phyloP scores from a whole-genome alignment of 768 basidiomycete genomes.

The Mycena kentingensis region DNA sequence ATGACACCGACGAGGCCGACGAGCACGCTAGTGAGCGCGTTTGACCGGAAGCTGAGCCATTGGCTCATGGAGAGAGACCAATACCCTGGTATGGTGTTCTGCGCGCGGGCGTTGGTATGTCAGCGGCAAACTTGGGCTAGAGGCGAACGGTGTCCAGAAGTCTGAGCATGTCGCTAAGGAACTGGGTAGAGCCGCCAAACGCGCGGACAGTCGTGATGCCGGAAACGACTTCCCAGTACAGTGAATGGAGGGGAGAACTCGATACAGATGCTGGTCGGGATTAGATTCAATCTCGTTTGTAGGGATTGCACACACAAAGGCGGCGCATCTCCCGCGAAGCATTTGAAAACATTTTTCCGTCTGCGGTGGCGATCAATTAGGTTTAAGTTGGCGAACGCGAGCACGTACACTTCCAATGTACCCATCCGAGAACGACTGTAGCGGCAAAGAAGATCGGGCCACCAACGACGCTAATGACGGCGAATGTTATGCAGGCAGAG shows the following conservation, averaged over 20 bases:
- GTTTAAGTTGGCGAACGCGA: neutral
- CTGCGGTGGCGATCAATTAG: slow-evolving; percentile 31
- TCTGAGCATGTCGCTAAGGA: neutral
- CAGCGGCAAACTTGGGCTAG: neutral
- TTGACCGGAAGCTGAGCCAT: slow-evolving; percentile 66
- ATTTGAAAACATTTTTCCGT: slow-evolving; percentile 63
- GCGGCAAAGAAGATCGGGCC: slow-evolving; percentile 72
- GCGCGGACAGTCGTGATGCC: slow-evolving; percentile 48
- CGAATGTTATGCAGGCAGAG: slow-evolving; percentile 65
- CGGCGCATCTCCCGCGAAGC: slow-evolving; percentile 84
- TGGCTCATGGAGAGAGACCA: slow-evolving; percentile 49
- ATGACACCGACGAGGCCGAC: slow-evolving; percentile 58
- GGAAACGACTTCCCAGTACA: slow-evolving; percentile 57
- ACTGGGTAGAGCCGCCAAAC: neutral
- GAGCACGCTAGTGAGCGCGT: slow-evolving; percentile 55
- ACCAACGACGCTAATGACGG: slow-evolving; percentile 75
- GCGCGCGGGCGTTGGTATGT: too few species aligned
- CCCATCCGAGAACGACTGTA: slow-evolving; percentile 50
- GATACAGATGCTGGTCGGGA: slow-evolving; percentile 42
- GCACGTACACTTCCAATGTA: slow-evolving; percentile 56
- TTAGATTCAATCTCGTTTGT: neutral
- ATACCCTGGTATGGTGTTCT: neutral
- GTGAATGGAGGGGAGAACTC: slow-evolving; percentile 46
- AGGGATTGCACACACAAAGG: neutral
- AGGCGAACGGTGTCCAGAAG: neutral